These are phyloP conservation scores for Ophiostoma novo-ulmi DNA, from an alignment of 2,329 filamentous ascomycete genomes.

Conservation along the genomic window DNA sequence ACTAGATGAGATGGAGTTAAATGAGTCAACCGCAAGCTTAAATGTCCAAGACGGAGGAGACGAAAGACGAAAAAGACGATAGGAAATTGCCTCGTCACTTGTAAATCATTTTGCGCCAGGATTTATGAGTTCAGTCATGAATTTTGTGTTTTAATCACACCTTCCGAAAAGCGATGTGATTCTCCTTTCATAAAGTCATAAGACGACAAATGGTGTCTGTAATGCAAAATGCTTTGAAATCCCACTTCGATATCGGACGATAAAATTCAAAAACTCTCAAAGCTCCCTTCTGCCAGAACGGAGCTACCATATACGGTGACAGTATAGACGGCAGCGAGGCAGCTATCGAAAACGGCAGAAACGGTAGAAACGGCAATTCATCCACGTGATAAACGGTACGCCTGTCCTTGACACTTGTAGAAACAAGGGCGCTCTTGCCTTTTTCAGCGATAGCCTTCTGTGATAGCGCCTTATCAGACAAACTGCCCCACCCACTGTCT, in stretches of 20 bases:
- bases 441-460: not conserved
- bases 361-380: not conserved
- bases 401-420: not conserved
- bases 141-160: not conserved
- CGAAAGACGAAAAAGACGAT: not conserved
- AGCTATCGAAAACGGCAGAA: not conserved
- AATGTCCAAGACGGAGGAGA: not conserved
- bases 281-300: not conserved
- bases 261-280: not conserved
- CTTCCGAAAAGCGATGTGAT: conserved; percentile 4
- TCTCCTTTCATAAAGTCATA: not conserved
- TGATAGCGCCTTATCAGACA: conserved; percentile 6
- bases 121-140: not conserved
- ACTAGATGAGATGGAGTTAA: not conserved
- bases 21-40: not conserved
- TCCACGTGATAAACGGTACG: conserved; percentile 6
- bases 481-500: not conserved
- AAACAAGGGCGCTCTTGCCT: conserved; percentile 1
- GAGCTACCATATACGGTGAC: not conserved
- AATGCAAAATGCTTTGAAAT: not conserved
- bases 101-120: not conserved
- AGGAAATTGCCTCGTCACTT: conserved; percentile 9
- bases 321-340: too few species aligned
- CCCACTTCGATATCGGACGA: conserved; percentile 23
- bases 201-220: not conserved